These are phyloP conservation scores for Phytopythium ostracodes DNA, from an alignment of 352 stramenopile species.

Conservation along the genomic window DNA sequence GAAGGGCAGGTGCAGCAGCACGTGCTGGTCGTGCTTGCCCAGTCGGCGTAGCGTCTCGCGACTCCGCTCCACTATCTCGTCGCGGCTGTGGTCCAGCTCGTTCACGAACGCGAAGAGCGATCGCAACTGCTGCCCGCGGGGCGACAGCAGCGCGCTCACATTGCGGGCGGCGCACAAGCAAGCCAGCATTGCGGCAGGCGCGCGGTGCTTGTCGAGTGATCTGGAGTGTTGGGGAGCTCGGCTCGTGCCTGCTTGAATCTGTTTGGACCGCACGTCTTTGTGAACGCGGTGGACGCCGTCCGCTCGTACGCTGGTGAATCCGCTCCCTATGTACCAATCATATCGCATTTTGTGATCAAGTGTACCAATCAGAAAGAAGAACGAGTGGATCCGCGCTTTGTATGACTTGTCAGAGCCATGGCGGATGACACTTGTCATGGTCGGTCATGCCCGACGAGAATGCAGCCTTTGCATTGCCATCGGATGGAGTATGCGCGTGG, in stretches of 20 bases:
- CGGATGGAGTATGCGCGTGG: too few relatives aligned
- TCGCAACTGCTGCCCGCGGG: conserved; percentile 8
- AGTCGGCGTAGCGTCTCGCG: conserved; percentile 46
- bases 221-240: neutral
- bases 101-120: conserved; percentile 54
- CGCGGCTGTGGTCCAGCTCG: conserved; percentile 29
- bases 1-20: conserved; percentile 40
- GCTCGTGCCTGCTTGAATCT: neutral
- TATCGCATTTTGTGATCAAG: neutral
- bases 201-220: neutral
- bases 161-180: neutral
- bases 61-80: conserved; percentile 27
- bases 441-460: too few relatives aligned
- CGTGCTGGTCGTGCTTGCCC: conserved; percentile 26
- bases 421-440: too few relatives aligned
- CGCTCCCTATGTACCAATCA: neutral
- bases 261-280: neutral
- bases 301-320: neutral
- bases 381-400: neutral
- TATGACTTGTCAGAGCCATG: neutral
- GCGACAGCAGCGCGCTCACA: neutral
- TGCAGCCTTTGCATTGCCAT: too few relatives aligned
- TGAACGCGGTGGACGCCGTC: neutral
- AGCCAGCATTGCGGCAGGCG: neutral
- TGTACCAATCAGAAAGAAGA: neutral